Evolutionary conservation across 495 filamentous ascomycete species (phyloP), one percentile per base, ranked within the genome.

Genomic region (Tuber microsphaerosporum): DNA sequence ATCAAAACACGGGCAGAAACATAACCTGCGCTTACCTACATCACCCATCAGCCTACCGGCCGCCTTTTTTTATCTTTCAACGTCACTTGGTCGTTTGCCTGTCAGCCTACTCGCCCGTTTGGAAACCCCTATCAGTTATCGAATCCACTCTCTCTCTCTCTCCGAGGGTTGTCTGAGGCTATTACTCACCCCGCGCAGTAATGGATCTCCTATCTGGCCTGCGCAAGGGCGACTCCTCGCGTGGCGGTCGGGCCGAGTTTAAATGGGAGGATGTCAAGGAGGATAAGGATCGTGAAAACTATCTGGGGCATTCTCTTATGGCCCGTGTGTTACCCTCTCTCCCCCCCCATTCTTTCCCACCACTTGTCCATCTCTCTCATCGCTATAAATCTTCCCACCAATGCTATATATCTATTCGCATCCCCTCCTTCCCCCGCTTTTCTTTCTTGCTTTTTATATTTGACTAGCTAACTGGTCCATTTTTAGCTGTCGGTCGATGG

Each of bases 131-230:
- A 65, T 65, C 56, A 5, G 14, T 8, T 31, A 65, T 7, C 56
- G 26, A 17, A 17, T 8, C 10, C 48, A 3, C 20, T 22, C 48
- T 56, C 20, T 22, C 48, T 56, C 39, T 10, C 51, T 10, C 26
- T 14, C 26, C 2, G 26, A 34, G 56, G 6, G 4, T 34, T 65
- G 26, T 34, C 56, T 6, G 26, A 34, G 56, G 5, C 14, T 34
- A 65, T 65, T 65, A 65, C 31, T 65, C 56, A 65, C 26, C 26
- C 56, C 26, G 26, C 56, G 14, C 56, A 19, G 56, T 65, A 71
- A 99, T 99, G 95, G 95, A 99, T 88, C 89, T 99, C 72, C 89
- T 99, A 71, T 93, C 94, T 43, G 90, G 92, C 34, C 89, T 99
- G 71, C 92, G 94, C 78, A 98, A 99, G 86, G 81, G 81, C 71